Conservation (phyloP, 1,284 basidiomycete genomes). For the Fistulina hepatica region DNA sequence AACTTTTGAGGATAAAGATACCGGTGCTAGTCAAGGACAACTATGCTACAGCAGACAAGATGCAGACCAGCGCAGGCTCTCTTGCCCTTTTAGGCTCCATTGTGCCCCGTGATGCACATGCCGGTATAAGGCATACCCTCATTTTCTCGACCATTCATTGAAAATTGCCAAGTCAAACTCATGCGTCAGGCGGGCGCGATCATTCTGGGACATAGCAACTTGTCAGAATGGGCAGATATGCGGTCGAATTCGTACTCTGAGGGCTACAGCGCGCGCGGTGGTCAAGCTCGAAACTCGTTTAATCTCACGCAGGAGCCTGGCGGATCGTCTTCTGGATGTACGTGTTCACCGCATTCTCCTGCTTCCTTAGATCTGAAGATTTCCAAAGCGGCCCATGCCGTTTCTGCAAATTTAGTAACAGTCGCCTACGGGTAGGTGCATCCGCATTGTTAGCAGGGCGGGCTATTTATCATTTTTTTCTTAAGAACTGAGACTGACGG, state of each 20-base stretch:
- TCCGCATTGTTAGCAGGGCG: too few species aligned
- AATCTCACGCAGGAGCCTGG: conserved; percentile 38
- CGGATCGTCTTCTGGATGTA: conserved; percentile 39
- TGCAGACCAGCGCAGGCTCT: conserved; percentile 13
- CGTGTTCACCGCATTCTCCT: not conserved
- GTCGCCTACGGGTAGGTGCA: conserved; percentile 39
- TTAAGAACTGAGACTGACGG: conserved; percentile 44
- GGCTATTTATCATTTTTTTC: too few species aligned
- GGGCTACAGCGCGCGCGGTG: conserved; percentile 26
- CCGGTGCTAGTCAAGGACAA: conserved; percentile 13
- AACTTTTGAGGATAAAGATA: too few species aligned
- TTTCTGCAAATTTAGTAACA: conserved; percentile 38
- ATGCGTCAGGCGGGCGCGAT: conserved; percentile 38
- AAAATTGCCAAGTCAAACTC: not conserved
- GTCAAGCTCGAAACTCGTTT: conserved; percentile 38
- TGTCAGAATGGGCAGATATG: conserved; percentile 42
- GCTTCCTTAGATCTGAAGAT: not conserved
- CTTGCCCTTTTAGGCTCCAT: conserved; percentile 13
- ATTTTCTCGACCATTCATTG: conserved; percentile 1
- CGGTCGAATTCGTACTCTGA: conserved; percentile 27
- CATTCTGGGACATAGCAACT: conserved; percentile 39
- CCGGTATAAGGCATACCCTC: conserved; percentile 8
- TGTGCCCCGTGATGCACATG: conserved; percentile 13
- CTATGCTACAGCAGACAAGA: conserved; percentile 12
- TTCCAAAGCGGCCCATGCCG: conserved; percentile 28